Evolutionary conservation across 371 early-diverging fungal species (phyloP).

Genomic region (Neoconidiobolus thromboides): DNA sequence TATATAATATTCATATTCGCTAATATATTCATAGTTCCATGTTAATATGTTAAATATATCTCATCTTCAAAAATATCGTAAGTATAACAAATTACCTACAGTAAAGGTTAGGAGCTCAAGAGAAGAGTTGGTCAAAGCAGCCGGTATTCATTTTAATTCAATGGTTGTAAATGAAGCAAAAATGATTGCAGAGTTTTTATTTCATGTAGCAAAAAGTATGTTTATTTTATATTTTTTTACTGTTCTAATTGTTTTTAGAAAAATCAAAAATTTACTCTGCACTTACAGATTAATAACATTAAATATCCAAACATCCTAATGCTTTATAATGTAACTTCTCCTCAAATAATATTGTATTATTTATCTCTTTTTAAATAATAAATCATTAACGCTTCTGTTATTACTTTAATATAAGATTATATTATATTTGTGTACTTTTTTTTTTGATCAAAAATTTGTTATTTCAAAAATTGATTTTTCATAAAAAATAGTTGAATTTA

Average conservation of each 20-base stretch:
- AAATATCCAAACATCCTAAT: too few relatives aligned
- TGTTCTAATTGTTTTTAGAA: not conserved
- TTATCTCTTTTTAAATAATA: too few relatives aligned
- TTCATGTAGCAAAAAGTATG: not conserved
- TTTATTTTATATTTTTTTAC: not conserved
- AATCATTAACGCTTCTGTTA: too few relatives aligned
- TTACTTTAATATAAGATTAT: too few relatives aligned
- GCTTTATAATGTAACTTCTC: too few relatives aligned
- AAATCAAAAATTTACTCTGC: not conserved
- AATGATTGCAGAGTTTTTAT: not conserved
- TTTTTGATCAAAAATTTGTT: too few relatives aligned
- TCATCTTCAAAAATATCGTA: not conserved
- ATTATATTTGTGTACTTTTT: too few relatives aligned
- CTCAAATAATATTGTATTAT: too few relatives aligned
- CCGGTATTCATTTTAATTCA: not conserved
- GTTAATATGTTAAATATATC: not conserved
- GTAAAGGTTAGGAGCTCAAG: not conserved
- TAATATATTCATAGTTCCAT: not conserved
- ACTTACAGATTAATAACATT: not conserved
- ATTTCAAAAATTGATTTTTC: too few relatives aligned
- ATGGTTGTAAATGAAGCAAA: not conserved
- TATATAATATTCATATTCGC: too few relatives aligned
- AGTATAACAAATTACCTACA: not conserved
- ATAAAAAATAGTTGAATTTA: too few relatives aligned
- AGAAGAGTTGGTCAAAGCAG: not conserved